phyloP scores from a whole-genome alignment of 164 flowering plant species.

The Vitis vinifera region DNA sequence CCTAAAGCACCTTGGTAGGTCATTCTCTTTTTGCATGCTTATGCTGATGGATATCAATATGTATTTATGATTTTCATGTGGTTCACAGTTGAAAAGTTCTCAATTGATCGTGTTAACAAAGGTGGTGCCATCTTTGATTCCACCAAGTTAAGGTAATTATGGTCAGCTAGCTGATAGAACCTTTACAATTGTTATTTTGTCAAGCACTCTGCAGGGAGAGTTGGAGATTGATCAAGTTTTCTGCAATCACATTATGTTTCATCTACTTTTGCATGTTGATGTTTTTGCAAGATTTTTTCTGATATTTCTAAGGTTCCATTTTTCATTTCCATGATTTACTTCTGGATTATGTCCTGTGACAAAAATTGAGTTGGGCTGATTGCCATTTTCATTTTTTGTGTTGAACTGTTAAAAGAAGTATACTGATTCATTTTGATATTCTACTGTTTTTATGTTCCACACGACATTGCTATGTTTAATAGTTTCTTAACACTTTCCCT shows the following conservation, averaged over 20 bases:
- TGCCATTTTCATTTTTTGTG: neutral
- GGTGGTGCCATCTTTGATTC: conserved; percentile 92
- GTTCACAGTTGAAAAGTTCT: conserved; percentile 77
- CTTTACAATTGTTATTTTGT: neutral
- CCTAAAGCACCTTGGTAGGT: conserved; percentile 85
- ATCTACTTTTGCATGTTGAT: neutral
- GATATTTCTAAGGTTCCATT: neutral
- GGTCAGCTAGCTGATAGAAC: neutral
- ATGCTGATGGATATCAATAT: neutral
- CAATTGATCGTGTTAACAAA: conserved; percentile 91
- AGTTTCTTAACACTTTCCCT: neutral
- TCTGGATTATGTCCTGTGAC: no score
- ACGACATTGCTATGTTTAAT: neutral
- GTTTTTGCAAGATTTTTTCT: neutral
- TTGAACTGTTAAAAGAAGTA: neutral
- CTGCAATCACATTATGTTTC: neutral
- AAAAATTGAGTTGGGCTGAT: no score
- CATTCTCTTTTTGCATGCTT: conserved; percentile 1
- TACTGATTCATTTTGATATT: neutral
- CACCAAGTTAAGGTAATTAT: conserved; percentile 71
- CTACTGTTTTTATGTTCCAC: neutral
- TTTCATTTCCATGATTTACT: neutral
- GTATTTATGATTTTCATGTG: conserved; percentile 6
- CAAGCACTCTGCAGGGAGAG: neutral
- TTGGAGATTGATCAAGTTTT: neutral